Conservation (phyloP, 805 yeast species). For the Metschnikowia dekortorum region DNA sequence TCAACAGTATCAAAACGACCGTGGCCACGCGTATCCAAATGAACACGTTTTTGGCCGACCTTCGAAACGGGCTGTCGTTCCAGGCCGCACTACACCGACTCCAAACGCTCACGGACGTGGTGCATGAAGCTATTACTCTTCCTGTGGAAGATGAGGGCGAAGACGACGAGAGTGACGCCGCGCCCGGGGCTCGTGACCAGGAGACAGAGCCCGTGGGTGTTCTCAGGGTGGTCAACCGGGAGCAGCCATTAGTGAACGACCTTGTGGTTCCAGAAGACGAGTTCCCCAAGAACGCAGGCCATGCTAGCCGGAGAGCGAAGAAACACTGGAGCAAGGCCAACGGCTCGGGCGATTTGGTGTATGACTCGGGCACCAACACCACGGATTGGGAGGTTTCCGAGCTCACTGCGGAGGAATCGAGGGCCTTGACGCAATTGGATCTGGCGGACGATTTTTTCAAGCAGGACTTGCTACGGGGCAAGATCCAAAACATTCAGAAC, state of each 20-base stretch:
- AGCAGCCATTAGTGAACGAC: constrained; percentile 47
- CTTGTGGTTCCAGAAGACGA: constrained; percentile 47
- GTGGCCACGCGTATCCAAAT: constrained; percentile 40
- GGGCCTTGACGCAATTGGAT: constrained; percentile 32
- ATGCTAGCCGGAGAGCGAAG: background rate
- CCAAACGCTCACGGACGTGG: constrained; percentile 42
- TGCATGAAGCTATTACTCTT: constrained; percentile 44
- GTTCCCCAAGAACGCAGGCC: constrained; percentile 3
- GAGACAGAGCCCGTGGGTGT: constrained; percentile 54
- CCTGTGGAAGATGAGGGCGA: constrained; percentile 45
- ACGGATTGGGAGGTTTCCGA: constrained; percentile 29
- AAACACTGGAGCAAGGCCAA: constrained; percentile 8
- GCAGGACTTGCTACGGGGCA: constrained; percentile 39
- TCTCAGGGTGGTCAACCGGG: constrained; percentile 42
- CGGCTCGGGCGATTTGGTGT: constrained; percentile 5
- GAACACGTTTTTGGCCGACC: constrained; percentile 37
- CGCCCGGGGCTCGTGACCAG: constrained; percentile 14
- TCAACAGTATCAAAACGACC: constrained; percentile 35
- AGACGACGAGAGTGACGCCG: constrained; percentile 31
- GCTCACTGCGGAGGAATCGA: constrained; percentile 30
- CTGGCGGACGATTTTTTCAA: constrained; percentile 35
- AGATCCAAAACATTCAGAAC: constrained; percentile 46
- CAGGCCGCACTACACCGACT: constrained; percentile 50
- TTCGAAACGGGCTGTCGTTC: constrained; percentile 44
- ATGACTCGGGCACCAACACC: constrained; percentile 13